phyloP scores from a whole-genome alignment of 139 green algal genomes.

The Nannochloris sp. region DNA sequence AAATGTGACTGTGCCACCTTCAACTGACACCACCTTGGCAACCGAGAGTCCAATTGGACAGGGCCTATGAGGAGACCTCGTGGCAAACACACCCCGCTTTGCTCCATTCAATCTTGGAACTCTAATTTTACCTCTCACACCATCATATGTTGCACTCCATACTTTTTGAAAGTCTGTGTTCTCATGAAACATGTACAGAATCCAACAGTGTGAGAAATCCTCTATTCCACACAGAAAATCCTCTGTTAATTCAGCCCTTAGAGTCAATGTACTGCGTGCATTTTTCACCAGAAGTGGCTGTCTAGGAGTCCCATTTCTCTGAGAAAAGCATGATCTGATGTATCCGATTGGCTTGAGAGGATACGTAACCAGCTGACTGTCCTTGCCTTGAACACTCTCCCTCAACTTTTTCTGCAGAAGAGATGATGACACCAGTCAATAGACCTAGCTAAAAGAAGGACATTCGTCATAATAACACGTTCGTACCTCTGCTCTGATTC shows the following conservation, averaged over 20 bases:
- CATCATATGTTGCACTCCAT: constrained; percentile 6
- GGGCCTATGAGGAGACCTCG: constrained; percentile 71
- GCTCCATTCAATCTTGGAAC: constrained; percentile 78
- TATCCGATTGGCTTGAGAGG: constrained; percentile 51
- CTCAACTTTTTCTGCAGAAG: constrained; percentile 2
- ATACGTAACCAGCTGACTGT: constrained; percentile 18
- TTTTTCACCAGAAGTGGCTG: constrained; percentile 73
- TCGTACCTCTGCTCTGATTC: constrained; percentile 19
- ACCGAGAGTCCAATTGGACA: constrained; percentile 70
- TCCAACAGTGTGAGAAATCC: constrained; percentile 81
- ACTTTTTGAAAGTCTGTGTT: constrained; percentile 73
- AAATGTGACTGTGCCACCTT: constrained; percentile 46
- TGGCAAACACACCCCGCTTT: constrained; percentile 74
- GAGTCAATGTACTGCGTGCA: constrained; percentile 45
- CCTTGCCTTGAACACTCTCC: neutral
- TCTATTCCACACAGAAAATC: constrained; percentile 67
- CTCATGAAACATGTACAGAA: constrained; percentile 89
- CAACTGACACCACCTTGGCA: constrained; percentile 44
- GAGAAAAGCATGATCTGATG: constrained; percentile 49
- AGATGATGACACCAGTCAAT: too few species aligned
- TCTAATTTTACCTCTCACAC: constrained; percentile 60
- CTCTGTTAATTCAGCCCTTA: constrained; percentile 45
- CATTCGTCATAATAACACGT: too few species aligned
- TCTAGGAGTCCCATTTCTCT: constrained; percentile 71
- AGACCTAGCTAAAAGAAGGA: too few species aligned